phyloP scores from a whole-genome alignment of 2,329 filamentous ascomycete species.

The Aureobasidium sp. region DNA sequence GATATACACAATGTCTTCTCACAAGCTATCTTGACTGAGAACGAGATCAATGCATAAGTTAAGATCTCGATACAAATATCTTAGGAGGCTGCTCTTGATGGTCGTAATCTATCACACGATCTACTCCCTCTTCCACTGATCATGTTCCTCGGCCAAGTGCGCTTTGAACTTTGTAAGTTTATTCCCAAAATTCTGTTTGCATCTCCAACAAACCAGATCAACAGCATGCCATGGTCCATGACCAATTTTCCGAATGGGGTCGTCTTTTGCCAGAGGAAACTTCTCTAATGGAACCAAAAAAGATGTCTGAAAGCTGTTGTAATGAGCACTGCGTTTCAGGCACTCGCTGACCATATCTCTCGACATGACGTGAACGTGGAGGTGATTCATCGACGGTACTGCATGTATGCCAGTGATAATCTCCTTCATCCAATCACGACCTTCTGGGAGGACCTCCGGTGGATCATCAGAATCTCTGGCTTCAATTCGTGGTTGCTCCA shows the following conservation, averaged over 20 bases:
- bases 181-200: constrained; percentile 65
- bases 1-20: too few species aligned
- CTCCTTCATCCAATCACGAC: constrained; percentile 71
- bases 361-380: constrained; percentile 84
- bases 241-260: constrained; percentile 54
- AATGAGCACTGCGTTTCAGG: constrained; percentile 78
- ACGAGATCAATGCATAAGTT: too few species aligned
- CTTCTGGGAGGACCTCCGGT: constrained; percentile 50
- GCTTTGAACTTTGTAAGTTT: constrained; percentile 66
- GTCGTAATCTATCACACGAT: too few species aligned
- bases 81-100: too few species aligned
- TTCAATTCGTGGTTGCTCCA: constrained; percentile 57
- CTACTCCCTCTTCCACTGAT: constrained; percentile 62
- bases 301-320: constrained; percentile 80
- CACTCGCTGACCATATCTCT: constrained; percentile 67
- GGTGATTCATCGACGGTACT: constrained; percentile 81
- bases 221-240: constrained; percentile 53
- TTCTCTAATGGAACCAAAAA: constrained; percentile 76
- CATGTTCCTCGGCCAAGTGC: constrained; percentile 70
- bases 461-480: constrained; percentile 49
- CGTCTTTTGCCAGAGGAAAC: constrained; percentile 65
- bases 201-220: constrained; percentile 79
- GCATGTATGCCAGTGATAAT: constrained; percentile 77
- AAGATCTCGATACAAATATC: too few species aligned
- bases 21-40: too few species aligned